Evolutionary conservation across 768 basidiomycete species (phyloP).

Genomic region (Boletus coccyginus): DNA sequence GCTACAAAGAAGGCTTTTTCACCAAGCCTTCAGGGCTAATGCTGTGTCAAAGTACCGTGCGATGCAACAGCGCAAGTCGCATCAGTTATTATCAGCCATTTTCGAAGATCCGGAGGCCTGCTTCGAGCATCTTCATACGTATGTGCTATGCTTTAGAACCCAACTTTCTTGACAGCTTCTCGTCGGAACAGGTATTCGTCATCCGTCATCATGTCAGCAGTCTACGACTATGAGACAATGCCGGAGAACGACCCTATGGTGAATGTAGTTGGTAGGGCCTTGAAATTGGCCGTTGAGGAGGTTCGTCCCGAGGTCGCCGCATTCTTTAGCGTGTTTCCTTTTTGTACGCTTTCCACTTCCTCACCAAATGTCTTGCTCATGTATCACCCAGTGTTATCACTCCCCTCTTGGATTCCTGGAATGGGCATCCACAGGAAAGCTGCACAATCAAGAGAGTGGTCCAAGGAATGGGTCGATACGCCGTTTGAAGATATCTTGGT

Average conservation of each 20-base stretch:
- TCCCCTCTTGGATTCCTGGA: slow-evolving; percentile 31
- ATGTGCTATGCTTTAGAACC: neutral
- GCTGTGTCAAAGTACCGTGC: slow-evolving; percentile 25
- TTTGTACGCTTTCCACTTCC: neutral
- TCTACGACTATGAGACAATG: slow-evolving; percentile 33
- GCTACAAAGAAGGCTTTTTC: slow-evolving; percentile 32
- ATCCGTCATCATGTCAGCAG: slow-evolving; percentile 28
- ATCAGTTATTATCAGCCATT: slow-evolving; percentile 28
- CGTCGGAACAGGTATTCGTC: slow-evolving; percentile 22
- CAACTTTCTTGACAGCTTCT: neutral
- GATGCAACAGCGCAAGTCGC: slow-evolving; percentile 32
- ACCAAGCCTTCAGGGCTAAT: slow-evolving; percentile 34
- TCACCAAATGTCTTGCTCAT: slow-evolving; percentile 6
- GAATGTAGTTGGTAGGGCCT: slow-evolving; percentile 22
- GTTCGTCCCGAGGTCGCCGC: slow-evolving; percentile 24
- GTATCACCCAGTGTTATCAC: slow-evolving; percentile 20
- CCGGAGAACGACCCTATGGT: slow-evolving; percentile 30
- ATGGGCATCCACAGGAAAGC: slow-evolving; percentile 27
- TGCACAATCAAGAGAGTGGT: slow-evolving; percentile 15
- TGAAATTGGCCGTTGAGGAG: slow-evolving; percentile 20
- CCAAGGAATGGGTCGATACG: slow-evolving; percentile 16
- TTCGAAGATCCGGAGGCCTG: slow-evolving; percentile 25
- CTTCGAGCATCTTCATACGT: slow-evolving; percentile 20
- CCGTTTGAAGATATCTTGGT: slow-evolving; percentile 17
- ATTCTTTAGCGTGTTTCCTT: slow-evolving; percentile 14